Conservation (phyloP, 768 basidiomycete genomes). For the Sarcodon aspratus region DNA sequence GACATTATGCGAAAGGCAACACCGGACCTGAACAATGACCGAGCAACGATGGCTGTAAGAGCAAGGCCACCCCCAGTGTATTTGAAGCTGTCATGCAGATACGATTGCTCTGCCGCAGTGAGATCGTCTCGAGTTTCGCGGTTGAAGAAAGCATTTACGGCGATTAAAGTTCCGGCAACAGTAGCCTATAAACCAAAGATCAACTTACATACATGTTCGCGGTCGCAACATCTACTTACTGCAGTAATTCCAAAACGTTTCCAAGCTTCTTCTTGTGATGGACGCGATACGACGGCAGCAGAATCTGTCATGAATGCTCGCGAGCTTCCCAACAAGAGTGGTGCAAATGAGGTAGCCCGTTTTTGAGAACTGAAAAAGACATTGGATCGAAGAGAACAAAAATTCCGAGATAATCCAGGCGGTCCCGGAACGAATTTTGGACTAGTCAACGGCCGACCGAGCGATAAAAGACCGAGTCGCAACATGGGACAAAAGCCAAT, state of each 20-base stretch:
- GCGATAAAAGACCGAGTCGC: neutral
- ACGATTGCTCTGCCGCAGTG: slow-evolving; percentile 47
- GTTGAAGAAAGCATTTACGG: slow-evolving; percentile 57
- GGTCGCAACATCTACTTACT: slow-evolving; percentile 20
- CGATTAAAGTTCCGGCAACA: slow-evolving; percentile 59
- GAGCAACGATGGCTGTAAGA: slow-evolving; percentile 69
- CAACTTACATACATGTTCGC: neutral
- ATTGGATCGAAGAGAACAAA: neutral
- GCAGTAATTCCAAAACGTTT: slow-evolving; percentile 40
- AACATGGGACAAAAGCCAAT: neutral
- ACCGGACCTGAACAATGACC: slow-evolving; percentile 63
- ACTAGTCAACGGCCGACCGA: neutral
- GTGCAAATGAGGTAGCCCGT: slow-evolving; percentile 4
- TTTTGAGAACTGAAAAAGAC: neutral
- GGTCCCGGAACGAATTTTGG: neutral
- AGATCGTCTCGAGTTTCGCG: slow-evolving; percentile 68
- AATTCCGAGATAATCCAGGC: neutral
- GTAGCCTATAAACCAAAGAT: slow-evolving; percentile 36
- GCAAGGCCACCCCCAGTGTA: slow-evolving; percentile 76
- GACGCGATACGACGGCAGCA: slow-evolving; percentile 21
- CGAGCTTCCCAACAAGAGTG: slow-evolving; percentile 18
- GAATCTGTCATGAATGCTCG: slow-evolving; percentile 42
- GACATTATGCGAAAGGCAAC: slow-evolving; percentile 66
- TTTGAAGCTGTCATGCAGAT: slow-evolving; percentile 69
- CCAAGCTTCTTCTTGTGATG: slow-evolving; percentile 31